Evolutionary conservation across 768 basidiomycete genomes (phyloP).

Genomic region (Calvatia gigantea): DNA sequence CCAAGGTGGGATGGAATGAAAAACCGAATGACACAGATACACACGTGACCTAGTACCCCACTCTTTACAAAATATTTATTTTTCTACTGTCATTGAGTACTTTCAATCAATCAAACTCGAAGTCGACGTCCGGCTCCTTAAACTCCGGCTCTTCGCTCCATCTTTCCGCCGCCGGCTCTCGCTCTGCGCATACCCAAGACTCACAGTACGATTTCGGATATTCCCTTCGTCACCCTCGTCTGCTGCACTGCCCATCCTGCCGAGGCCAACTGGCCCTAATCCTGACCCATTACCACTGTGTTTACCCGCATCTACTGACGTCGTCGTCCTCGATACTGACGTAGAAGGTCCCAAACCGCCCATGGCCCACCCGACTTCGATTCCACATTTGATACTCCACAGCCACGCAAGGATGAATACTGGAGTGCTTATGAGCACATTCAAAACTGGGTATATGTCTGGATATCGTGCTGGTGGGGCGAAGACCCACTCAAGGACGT

Average conservation of each 20-base stretch:
- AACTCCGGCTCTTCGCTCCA: slow-evolving; percentile 1
- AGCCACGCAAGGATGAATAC: slow-evolving; percentile 84
- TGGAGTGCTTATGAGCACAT: slow-evolving; percentile 75
- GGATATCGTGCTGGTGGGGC: slow-evolving; percentile 75
- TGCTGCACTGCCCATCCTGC: slow-evolving; percentile 6
- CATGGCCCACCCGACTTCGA: slow-evolving; percentile 80
- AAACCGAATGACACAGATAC: slow-evolving; percentile 11
- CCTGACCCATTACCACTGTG: neutral
- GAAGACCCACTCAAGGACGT: slow-evolving; percentile 59
- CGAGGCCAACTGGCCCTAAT: neutral
- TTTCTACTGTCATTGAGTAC: neutral
- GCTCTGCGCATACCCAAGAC: slow-evolving; percentile 20
- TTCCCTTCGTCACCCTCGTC: neutral
- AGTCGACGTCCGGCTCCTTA: slow-evolving; percentile 7
- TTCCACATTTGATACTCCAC: slow-evolving; percentile 81
- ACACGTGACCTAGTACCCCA: slow-evolving; percentile 14
- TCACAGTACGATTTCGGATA: slow-evolving; percentile 18
- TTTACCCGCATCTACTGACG: neutral
- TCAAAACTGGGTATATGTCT: slow-evolving; percentile 81
- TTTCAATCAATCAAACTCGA: neutral
- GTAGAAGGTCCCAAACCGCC: slow-evolving; percentile 41
- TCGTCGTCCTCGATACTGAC: neutral
- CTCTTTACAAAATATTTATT: neutral
- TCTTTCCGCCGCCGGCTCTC: slow-evolving; percentile 4
- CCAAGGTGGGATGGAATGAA: neutral